phyloP scores from a whole-genome alignment of 371 early-diverging fungal genomes.

The Mortierella sp. region DNA sequence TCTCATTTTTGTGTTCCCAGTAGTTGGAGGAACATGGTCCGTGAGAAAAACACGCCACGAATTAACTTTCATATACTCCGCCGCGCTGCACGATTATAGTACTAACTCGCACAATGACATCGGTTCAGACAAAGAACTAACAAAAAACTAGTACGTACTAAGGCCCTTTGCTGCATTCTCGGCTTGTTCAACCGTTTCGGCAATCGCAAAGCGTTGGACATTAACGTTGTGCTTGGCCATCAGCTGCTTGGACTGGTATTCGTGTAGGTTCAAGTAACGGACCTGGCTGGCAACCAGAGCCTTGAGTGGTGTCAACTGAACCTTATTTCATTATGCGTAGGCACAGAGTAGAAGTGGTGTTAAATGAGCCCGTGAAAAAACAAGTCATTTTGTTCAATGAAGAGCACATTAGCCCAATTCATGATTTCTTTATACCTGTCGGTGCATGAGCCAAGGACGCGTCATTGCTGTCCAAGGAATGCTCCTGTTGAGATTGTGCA shows the following conservation, averaged over 20 bases:
- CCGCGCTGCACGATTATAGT: too few species aligned
- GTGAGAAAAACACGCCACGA: neutral
- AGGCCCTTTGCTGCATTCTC: conserved; percentile 62
- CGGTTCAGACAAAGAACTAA: neutral
- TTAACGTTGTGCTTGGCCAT: conserved; percentile 68
- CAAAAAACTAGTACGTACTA: conserved; percentile 36
- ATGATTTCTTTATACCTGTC: conserved; percentile 9
- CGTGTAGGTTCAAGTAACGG: conserved; percentile 49
- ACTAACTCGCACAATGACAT: conserved; percentile 4
- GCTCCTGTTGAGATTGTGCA: conserved; percentile 21
- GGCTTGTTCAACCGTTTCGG: conserved; percentile 65
- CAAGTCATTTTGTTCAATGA: too few species aligned
- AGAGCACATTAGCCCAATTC: too few species aligned
- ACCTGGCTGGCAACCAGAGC: conserved; percentile 42
- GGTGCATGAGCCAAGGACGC: conserved; percentile 11
- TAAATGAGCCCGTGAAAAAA: neutral
- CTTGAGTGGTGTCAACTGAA: conserved; percentile 15
- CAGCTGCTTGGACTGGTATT: conserved; percentile 67
- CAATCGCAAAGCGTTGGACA: conserved; percentile 68
- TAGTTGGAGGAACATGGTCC: conserved; percentile 5
- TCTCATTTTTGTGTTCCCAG: conserved; percentile 2
- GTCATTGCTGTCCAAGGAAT: conserved; percentile 27
- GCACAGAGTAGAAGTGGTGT: too few species aligned
- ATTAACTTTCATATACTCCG: too few species aligned
- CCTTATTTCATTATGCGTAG: conserved; percentile 1